Percentiles rank a stretch among this genome's conserved stretches.
Conservation (phyloP, 1,139 yeast genomes). For the Pichia sp. region DNA sequence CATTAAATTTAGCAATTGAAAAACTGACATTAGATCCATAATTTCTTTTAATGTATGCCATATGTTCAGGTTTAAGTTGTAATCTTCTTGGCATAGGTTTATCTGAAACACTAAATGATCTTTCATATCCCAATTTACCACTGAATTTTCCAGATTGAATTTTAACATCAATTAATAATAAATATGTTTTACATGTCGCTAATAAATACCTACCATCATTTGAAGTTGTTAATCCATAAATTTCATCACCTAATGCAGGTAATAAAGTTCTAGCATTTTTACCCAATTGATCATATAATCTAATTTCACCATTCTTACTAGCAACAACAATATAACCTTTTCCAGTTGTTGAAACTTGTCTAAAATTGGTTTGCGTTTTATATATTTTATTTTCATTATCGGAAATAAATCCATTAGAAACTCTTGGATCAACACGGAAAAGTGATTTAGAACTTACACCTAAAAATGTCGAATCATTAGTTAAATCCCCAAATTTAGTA, state of each 20-base stretch:
- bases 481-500: constrained; percentile 64
- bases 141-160: constrained; percentile 47
- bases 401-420: constrained; percentile 49
- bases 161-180: constrained; percentile 60
- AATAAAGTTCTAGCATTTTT: constrained; percentile 67
- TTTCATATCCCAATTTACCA: constrained; percentile 59
- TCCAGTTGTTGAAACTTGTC: constrained; percentile 65
- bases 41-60: constrained; percentile 52
- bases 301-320: constrained; percentile 65
- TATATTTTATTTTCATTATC: constrained; percentile 49
- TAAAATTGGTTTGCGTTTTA: constrained; percentile 50
- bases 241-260: constrained; percentile 77
- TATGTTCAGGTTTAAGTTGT: constrained; percentile 66
- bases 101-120: constrained; percentile 56
- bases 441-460: constrained; percentile 63
- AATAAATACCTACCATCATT: constrained; percentile 78
- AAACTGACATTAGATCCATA: constrained; percentile 50
- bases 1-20: constrained; percentile 71
- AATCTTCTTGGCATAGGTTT: constrained; percentile 69
- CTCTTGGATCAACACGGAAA: constrained; percentile 75
- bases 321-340: constrained; percentile 73
- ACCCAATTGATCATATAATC: constrained; percentile 67
- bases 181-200: constrained; percentile 69
- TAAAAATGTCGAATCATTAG: constrained; percentile 65
- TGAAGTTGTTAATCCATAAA: constrained; percentile 61